Evolutionary conservation across 129 eudicot species (phyloP).

Genomic region (Flaveria ramosissima): DNA sequence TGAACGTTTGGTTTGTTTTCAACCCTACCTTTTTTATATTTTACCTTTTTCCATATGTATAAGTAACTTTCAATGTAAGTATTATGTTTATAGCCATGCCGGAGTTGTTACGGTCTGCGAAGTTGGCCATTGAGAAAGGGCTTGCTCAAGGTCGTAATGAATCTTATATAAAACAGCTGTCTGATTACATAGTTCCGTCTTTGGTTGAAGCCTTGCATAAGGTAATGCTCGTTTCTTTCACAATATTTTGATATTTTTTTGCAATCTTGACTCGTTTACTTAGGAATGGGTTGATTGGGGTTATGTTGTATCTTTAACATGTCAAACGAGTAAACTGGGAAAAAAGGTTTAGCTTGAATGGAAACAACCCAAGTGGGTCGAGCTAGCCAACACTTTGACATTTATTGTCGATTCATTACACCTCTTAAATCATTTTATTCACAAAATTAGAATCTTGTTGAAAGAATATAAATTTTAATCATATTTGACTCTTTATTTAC

Average conservation of each 20-base stretch:
- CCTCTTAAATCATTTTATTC: not conserved
- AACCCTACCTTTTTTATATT: not conserved
- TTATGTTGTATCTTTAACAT: not conserved
- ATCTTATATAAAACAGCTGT: slow-evolving; percentile 85
- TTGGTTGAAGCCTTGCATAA: slow-evolving; percentile 96
- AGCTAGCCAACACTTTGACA: not conserved
- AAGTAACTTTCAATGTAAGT: not conserved
- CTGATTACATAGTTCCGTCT: slow-evolving; percentile 91
- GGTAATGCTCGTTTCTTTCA: slow-evolving; percentile 39
- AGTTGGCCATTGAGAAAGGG: slow-evolving; percentile 96
- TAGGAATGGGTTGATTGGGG: not conserved
- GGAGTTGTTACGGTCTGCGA: slow-evolving; percentile 88
- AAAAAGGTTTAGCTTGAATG: not conserved
- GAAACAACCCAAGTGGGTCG: not conserved
- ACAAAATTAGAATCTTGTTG: not conserved
- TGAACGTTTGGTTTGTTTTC: not conserved
- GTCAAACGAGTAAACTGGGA: not conserved
- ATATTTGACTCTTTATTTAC: not conserved
- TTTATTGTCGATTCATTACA: not conserved
- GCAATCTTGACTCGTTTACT: not conserved
- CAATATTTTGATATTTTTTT: not conserved
- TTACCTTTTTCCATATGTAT: not conserved
- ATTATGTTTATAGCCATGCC: slow-evolving; percentile 78
- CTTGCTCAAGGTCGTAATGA: slow-evolving; percentile 95
- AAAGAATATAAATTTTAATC: not conserved